A percentile compares a stretch with the other conserved stretches of the same genome.
These are phyloP conservation scores for Fusarium sp. DNA, from an alignment of 2,329 filamentous ascomycete species.

Conservation along the genomic window DNA sequence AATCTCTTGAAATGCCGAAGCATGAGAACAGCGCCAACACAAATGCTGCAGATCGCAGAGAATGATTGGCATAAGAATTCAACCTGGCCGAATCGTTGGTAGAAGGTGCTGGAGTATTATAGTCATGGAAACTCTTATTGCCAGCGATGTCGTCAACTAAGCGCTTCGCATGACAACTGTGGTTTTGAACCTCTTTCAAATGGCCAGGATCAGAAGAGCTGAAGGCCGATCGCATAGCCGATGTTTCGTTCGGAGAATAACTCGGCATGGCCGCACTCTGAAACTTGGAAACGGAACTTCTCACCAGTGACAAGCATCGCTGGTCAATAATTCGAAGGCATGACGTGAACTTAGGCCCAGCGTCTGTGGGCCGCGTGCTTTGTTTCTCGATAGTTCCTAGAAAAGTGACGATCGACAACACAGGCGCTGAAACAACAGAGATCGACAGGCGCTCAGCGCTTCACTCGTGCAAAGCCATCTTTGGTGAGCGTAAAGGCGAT, in stretches of 20 bases:
- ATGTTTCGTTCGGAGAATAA: constrained; percentile 35
- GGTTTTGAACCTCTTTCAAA: constrained; percentile 7
- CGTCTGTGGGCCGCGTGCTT: constrained; percentile 12
- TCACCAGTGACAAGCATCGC: constrained; percentile 9
- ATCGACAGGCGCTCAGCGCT: constrained; percentile 23
- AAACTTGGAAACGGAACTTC: constrained; percentile 10
- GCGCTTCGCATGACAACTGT: constrained; percentile 13
- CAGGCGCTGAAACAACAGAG: constrained; percentile 28
- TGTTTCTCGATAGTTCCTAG: constrained; percentile 16
- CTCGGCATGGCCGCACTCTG: constrained; percentile 9
- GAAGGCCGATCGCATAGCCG: constrained; percentile 8
- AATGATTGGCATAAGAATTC: not conserved
- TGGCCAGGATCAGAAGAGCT: not conserved
- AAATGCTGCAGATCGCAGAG: not conserved
- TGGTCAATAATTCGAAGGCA: constrained; percentile 9
- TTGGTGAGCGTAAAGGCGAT: constrained; percentile 23
- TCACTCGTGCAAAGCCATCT: constrained; percentile 19
- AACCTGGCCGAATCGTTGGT: not conserved
- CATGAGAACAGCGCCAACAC: not conserved
- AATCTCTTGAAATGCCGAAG: not conserved
- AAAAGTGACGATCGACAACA: constrained; percentile 35
- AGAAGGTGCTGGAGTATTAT: not conserved
- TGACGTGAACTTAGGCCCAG: constrained; percentile 27
- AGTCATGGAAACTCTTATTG: not conserved
- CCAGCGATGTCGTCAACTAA: not conserved